phyloP scores from a whole-genome alignment of 495 filamentous ascomycete species.

The Penicillium soppii region DNA sequence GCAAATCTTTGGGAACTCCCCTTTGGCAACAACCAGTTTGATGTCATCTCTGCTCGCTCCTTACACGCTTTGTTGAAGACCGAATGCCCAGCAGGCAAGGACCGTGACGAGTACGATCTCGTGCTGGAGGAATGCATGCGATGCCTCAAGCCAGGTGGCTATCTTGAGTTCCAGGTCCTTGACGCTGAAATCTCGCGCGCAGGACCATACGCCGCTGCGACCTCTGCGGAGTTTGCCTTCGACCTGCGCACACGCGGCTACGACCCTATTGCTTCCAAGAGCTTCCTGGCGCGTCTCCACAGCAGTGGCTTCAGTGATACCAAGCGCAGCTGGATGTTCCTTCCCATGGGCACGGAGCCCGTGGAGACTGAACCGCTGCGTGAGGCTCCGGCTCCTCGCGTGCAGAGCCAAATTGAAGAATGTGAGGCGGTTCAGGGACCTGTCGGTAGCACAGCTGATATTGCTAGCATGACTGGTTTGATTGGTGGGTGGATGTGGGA shows the following conservation, averaged over 20 bases:
- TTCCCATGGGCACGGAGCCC: conserved; percentile 76
- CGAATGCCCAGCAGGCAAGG: conserved; percentile 47
- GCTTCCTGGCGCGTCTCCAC: conserved; percentile 71
- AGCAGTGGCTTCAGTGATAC: conserved; percentile 72
- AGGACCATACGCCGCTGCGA: conserved; percentile 72
- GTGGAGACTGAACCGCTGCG: conserved; percentile 38
- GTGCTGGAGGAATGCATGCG: conserved; percentile 84
- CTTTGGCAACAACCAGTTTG: conserved; percentile 85
- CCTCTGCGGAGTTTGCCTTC: conserved; percentile 85
- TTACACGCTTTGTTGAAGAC: conserved; percentile 78
- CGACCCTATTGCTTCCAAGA: conserved; percentile 78
- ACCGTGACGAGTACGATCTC: conserved; percentile 81
- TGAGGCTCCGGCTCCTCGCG: conserved; percentile 54
- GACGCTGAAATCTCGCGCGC: conserved; percentile 87
- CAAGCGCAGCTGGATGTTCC: conserved; percentile 84
- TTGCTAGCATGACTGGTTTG: conserved; percentile 73
- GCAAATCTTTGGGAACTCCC: conserved; percentile 74
- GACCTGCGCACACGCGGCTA: conserved; percentile 83
- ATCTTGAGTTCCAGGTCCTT: conserved; percentile 84
- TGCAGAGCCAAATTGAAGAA: conserved; percentile 47
- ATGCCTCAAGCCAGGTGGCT: conserved; percentile 87
- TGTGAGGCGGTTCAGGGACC: conserved; percentile 64
- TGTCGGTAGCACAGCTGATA: conserved; percentile 70
- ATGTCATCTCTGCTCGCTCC: conserved; percentile 88
- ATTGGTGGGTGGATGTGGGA: conserved; percentile 94